Evolutionary conservation across 805 yeast species (phyloP).

Genomic region (Hanseniaspora guilliermondii): DNA sequence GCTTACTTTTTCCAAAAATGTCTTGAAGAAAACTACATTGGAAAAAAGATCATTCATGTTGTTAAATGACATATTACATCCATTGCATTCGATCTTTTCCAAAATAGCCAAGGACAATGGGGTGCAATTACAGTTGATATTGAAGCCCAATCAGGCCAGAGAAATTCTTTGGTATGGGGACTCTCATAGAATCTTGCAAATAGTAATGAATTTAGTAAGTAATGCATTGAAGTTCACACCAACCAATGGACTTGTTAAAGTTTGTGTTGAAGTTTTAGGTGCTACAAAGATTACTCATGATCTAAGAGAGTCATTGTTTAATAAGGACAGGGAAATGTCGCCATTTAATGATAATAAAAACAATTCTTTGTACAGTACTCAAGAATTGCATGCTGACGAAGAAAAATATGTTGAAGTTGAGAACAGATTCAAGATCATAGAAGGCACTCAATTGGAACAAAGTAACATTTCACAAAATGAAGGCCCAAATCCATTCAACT

Average conservation of each 20-base stretch:
- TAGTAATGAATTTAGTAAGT: conserved; percentile 82
- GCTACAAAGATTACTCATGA: conserved; percentile 31
- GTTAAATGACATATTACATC: conserved; percentile 64
- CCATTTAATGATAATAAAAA: not conserved
- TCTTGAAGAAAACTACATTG: conserved; percentile 65
- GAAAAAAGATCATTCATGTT: conserved; percentile 74
- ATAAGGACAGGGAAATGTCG: not conserved
- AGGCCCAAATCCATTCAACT: not conserved
- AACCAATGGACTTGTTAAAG: conserved; percentile 66
- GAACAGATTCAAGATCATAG: conserved; percentile 1
- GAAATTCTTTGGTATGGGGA: conserved; percentile 71
- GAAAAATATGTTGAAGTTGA: conserved; percentile 1
- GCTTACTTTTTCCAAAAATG: conserved; percentile 80
- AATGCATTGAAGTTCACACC: conserved; percentile 90
- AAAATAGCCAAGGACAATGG: conserved; percentile 67
- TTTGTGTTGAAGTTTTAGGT: conserved; percentile 68
- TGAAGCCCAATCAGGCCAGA: conserved; percentile 49
- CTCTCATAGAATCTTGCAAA: conserved; percentile 78
- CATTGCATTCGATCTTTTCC: conserved; percentile 72
- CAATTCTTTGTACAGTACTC: not conserved
- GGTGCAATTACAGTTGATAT: conserved; percentile 49
- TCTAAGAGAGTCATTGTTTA: conserved; percentile 28
- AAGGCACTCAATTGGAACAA: not conserved
- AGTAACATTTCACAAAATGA: not conserved
- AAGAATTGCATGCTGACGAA: not conserved